Evolutionary conservation across 108 stramenopile species (phyloP), one percentile per base, ranked within the genome.

Genomic region (Parietichytrium sp.): DNA sequence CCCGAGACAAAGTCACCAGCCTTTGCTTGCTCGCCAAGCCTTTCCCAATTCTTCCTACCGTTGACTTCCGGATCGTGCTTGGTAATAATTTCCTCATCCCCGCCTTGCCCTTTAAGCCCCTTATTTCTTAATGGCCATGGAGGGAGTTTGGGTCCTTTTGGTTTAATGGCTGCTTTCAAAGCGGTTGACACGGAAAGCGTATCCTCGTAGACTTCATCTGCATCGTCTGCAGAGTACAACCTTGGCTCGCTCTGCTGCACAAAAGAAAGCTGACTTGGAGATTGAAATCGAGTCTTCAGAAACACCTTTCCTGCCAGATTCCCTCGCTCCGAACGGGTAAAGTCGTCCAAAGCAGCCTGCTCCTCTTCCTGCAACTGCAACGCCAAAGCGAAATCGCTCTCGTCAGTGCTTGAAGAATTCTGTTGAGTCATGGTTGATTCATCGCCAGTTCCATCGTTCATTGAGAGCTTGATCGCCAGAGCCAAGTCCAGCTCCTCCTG

Each of bases 71-170:
- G n/a, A 25, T 72, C 61, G 61, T 72, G 61, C 42, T 72, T 72
- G 61, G 61, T 72, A 25, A 72, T 72, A 25, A 72, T 72, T 20
- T 72, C 61, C 33, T 72, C 61, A 42, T 72, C 61, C 13, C 61
- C 61, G 61, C 61, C 61, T 42, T 72, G 61, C 6, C 61, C 61
- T 42, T 72, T 72, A 42, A 72, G 61, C 10, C 38, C 61, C 33
- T 72, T 72, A 42, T 72, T 72, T n/a, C 61, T 33, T 16, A 72
- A 33, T 27, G 61, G 61, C 61, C 61, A 72, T 27, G 61, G 61
- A 13, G 61, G 61, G 38, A 72, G 61, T n/a, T n/a, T n/a, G n/a
- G n/a, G n/a, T n/a, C n/a, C n/a, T n/a, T n/a, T n/a, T n/a, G n/a
- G n/a, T 16, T 42, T 33, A 8, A 7, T 29, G 13, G 33, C 38